Evolutionary conservation across 2,329 filamentous ascomycete species (phyloP).

Genomic region (Periglandula ipomoeae): DNA sequence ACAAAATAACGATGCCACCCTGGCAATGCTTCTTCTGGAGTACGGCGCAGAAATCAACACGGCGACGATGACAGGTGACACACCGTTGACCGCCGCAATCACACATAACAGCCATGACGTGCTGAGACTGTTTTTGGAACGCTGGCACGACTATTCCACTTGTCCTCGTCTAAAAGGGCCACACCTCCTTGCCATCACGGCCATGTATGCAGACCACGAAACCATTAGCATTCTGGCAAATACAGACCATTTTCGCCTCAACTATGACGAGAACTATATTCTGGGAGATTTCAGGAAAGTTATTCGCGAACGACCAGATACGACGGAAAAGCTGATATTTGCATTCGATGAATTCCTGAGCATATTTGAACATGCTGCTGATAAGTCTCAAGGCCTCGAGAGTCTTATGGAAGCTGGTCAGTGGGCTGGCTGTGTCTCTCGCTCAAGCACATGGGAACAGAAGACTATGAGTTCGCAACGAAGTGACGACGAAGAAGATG

Average conservation of each 20-base stretch:
- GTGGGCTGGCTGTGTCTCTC: background rate
- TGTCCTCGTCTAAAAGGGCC: constrained; percentile 23
- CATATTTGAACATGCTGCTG: constrained; percentile 3
- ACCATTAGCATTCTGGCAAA: constrained; percentile 17
- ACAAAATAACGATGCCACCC: constrained; percentile 18
- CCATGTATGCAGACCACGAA: constrained; percentile 20
- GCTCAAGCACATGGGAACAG: background rate
- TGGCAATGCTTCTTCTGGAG: constrained; percentile 24
- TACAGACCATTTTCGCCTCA: constrained; percentile 18
- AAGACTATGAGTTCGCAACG: background rate
- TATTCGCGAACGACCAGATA: background rate
- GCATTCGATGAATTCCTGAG: constrained; percentile 6
- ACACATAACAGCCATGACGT: constrained; percentile 25
- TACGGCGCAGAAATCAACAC: constrained; percentile 25
- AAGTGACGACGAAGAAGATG: background rate
- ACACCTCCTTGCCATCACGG: constrained; percentile 19
- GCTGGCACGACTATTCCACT: constrained; percentile 24
- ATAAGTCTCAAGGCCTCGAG: background rate
- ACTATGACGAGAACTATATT: constrained; percentile 16
- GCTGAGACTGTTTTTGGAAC: constrained; percentile 23
- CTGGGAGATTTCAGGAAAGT: constrained; percentile 7
- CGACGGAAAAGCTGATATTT: constrained; percentile 1
- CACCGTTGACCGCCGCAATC: constrained; percentile 24
- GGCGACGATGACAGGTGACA: constrained; percentile 16
- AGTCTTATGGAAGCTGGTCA: constrained; percentile 7